These are phyloP conservation scores for Dictyostelium brefeldianum DNA, from an alignment of 78 protist genomes.

Conservation along the genomic window DNA sequence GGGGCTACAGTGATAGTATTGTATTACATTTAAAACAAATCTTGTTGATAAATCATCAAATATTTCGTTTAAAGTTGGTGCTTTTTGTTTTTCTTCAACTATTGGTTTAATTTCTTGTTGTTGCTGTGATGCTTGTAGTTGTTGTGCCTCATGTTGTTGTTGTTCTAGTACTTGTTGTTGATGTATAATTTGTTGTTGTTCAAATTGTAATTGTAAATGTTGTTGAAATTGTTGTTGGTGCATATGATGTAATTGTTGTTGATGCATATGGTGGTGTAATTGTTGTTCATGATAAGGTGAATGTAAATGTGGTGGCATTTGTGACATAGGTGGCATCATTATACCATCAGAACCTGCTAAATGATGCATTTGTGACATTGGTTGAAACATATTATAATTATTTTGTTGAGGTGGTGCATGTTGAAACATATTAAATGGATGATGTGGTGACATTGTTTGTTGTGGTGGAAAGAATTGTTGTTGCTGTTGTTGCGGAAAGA, in stretches of 20 bases:
- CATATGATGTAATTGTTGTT: constrained; percentile 8
- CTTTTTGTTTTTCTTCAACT: background rate
- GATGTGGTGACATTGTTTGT: constrained; percentile 7
- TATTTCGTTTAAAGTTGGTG: constrained; percentile 51
- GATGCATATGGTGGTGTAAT: background rate
- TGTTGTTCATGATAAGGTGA: background rate
- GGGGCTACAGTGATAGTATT: background rate
- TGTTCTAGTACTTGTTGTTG: constrained; percentile 22
- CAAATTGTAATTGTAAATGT: background rate
- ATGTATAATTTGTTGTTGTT: background rate
- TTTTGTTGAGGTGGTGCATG: background rate
- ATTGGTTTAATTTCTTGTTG: background rate
- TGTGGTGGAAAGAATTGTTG: background rate
- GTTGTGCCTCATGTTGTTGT: background rate
- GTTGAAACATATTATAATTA: background rate
- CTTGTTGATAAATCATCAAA: constrained; percentile 83
- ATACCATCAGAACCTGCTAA: constrained; percentile 1
- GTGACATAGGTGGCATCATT: constrained; percentile 1
- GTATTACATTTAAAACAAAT: constrained; percentile 83
- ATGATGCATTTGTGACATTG: background rate
- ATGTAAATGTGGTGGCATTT: constrained; percentile 11
- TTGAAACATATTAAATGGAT: background rate
- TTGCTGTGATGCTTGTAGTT: background rate
- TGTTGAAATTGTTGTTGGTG: background rate
- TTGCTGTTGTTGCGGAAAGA: background rate